These are phyloP conservation scores for Delphinella strobiligena DNA, from an alignment of 2,329 filamentous ascomycete genomes.

Conservation along the genomic window DNA sequence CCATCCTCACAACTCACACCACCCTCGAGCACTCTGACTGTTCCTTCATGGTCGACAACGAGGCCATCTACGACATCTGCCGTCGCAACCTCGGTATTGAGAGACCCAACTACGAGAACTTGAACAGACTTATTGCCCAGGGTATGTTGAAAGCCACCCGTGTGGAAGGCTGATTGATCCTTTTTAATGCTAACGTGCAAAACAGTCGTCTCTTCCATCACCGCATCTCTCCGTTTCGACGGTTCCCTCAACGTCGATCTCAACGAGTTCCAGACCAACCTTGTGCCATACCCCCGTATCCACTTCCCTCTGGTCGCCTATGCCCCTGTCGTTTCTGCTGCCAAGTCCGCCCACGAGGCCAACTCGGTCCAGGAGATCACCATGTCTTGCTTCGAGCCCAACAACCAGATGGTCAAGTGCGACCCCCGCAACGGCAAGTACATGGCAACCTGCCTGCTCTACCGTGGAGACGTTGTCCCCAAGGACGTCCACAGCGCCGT, in stretches of 20 bases:
- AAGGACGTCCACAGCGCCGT: conserved; percentile 90
- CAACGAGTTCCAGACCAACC: conserved; percentile 99
- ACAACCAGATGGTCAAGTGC: conserved; percentile 99
- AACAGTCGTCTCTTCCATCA: conserved; percentile 92
- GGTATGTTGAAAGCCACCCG: conserved; percentile 38
- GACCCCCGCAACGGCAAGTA: conserved; percentile 98
- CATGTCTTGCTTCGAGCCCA: conserved; percentile 97
- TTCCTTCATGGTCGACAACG: conserved; percentile 99
- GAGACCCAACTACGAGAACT: conserved; percentile 95
- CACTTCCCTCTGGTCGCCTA: conserved; percentile 99
- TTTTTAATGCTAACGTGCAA: conserved; percentile 3
- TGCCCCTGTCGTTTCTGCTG: conserved; percentile 82
- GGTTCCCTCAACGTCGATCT: conserved; percentile 98
- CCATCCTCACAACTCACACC: conserved; percentile 96
- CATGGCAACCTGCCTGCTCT: conserved; percentile 97
- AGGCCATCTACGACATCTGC: conserved; percentile 99
- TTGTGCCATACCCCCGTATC: conserved; percentile 97
- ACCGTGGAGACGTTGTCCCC: conserved; percentile 95
- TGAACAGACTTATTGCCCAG: conserved; percentile 97
- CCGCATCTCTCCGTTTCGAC: conserved; percentile 94
- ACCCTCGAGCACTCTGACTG: conserved; percentile 99
- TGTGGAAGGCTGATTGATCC: neutral
- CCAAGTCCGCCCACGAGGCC: conserved; percentile 94
- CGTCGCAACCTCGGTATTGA: conserved; percentile 93
- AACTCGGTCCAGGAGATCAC: conserved; percentile 98